Evolutionary conservation across 2,329 filamentous ascomycete species (phyloP), one percentile per base, ranked within the genome.

Genomic region (Colletotrichum costaricense): DNA sequence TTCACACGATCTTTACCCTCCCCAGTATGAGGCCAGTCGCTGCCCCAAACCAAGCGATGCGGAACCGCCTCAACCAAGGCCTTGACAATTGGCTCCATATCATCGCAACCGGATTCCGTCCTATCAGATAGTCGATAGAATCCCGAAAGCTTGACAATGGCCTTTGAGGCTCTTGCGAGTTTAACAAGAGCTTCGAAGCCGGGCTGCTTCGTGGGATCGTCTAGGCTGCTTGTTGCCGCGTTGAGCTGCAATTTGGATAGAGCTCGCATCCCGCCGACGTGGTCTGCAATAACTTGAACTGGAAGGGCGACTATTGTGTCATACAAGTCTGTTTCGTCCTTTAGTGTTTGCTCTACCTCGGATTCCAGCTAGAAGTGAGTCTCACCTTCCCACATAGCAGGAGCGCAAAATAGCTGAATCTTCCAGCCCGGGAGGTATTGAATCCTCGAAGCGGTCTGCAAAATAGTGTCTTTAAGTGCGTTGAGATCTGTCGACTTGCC

Each of bases 11-110:
- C 57, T 9, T 35, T 28, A 7, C 58, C 68, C 5, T 74, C 64
- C 11, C 74, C 68, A 9, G 67, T 74, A 19, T 75, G 72, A 11
- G 60, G 67, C 60, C 64, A 72, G 33, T 74, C 72, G 30, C 74
- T 74, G 3, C 56, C 64, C 56, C 58, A 72, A 30, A 74, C 26
- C 12, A 74, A 26, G 9, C 52, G 59, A 56, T 64, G 63, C 2
- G 56, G 64, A 9, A 63, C 56, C 7, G 62, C 22, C 14, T 68
- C 54, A 1, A 56, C 64, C n/a, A 75, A 9, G 2, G 35, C 38
- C 3, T 26, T 35, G 22, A 69, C 55, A 6, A 69, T 26, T 1
- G 67, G 63, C 63, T 59, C 72, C 52, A 74, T 19, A 24, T 71
- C 62, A 1, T 42, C 24, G n/a, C 67, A 71, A 3, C 67, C 67